Evolutionary conservation across 2,329 filamentous ascomycete genomes (phyloP).

Genomic region (Ophiostoma sp.): DNA sequence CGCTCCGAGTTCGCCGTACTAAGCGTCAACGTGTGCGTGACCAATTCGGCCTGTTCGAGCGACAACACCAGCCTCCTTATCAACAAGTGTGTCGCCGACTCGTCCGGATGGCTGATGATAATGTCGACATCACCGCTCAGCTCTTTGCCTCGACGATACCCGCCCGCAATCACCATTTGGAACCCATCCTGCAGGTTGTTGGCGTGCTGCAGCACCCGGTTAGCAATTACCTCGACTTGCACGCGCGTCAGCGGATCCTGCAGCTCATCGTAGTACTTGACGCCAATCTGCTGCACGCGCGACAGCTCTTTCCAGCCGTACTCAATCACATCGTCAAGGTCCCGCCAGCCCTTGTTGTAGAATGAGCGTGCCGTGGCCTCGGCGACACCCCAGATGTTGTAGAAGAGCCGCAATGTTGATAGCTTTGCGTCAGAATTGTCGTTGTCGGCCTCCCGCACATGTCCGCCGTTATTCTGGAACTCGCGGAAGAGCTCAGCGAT

Average conservation of each 20-base stretch:
- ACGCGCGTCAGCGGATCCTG: conserved; percentile 65
- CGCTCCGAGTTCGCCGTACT: conserved; percentile 70
- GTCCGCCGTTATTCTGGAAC: conserved; percentile 59
- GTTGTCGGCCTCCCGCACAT: conserved; percentile 62
- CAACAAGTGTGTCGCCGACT: conserved; percentile 67
- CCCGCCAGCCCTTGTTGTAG: conserved; percentile 75
- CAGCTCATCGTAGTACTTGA: conserved; percentile 93
- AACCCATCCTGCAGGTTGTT: conserved; percentile 58
- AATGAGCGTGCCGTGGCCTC: conserved; percentile 79
- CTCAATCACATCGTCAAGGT: conserved; percentile 83
- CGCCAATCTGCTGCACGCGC: conserved; percentile 85
- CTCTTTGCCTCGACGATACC: conserved; percentile 76
- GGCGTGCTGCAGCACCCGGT: conserved; percentile 65
- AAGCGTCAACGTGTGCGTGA: conserved; percentile 79
- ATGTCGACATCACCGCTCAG: conserved; percentile 81
- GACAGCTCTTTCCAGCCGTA: conserved; percentile 73
- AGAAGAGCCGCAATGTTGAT: conserved; percentile 67
- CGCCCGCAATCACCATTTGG: conserved; percentile 68
- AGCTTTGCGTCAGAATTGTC: conserved; percentile 66
- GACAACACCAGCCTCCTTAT: conserved; percentile 68
- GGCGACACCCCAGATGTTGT: conserved; percentile 90
- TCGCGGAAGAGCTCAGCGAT: conserved; percentile 76
- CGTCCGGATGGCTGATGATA: conserved; percentile 75
- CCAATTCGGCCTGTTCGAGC: conserved; percentile 67
- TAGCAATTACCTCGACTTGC: conserved; percentile 71